Evolutionary conservation across 2,329 filamentous ascomycete genomes (phyloP), one percentile per base, ranked within the genome.

Genomic region (Clonostachys rosea): DNA sequence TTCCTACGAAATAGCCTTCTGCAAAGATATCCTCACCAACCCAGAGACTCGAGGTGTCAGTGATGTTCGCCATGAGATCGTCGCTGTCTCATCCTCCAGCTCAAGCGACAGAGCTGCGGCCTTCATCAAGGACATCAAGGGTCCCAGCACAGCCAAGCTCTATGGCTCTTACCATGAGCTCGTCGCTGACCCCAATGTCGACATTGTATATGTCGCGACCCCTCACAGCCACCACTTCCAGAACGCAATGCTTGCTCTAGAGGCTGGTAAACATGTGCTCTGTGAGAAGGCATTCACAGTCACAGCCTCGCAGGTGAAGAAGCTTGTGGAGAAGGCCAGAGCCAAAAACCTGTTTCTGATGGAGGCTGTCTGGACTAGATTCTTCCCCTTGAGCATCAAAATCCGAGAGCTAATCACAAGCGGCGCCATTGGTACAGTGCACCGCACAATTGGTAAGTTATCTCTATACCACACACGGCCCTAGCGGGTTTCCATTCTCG

Each of bases 161-260:
- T 95, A 95, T 62, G 88, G 86, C 49, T 89, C 85, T 11, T 96
- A 96, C 67, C 77, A 84, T 51, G 87, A 91, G 62, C 79, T 96
- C 30, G 89, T 92, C 24, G 78, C 79, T 44, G 89, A 95, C 62
- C 72, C 85, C 7, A 79, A 89, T 57, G 79, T 95, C 54, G 88
- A 95, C 65, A 88, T 95, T 56, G 70, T 96, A 68, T 96, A 95
- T 66, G 81, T 96, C 47, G 90, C 89, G 20, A 95, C 91, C 5
- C 91, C 91, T 14, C 91, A 95, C 71, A 91, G 87, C 57, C 91
- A 95, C 66, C 91, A 96, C 72, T 95, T 91, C 72, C 89, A 95
- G 65, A 92, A 96, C 68, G 80, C 83, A 53, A 89, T 91, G 81
- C 78, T 95, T n/a, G 87, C 84, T 40, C 75, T 96, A 37, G 79